A percentile compares a stretch with the other conserved stretches of the same genome.
Conservation (phyloP, 2,329 filamentous ascomycete genomes). For the Colletotrichum simmondsii region DNA sequence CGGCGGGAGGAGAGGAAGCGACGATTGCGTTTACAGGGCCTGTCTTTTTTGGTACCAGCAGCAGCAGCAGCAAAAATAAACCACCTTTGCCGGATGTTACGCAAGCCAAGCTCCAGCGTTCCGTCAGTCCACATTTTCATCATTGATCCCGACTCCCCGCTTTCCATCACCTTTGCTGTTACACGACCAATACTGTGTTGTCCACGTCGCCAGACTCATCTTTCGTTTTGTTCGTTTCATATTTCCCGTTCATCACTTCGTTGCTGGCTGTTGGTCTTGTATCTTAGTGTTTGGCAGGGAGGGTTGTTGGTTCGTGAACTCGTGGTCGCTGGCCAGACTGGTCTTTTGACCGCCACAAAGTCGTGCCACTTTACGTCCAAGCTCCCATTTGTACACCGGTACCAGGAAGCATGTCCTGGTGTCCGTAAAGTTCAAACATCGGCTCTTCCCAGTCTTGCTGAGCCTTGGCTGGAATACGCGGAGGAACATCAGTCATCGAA, state of each 20-base stretch:
- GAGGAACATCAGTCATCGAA: constrained; percentile 1
- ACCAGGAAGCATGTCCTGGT: neutral
- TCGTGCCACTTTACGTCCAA: neutral
- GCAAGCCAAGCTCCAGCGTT: constrained; percentile 30
- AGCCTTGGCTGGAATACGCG: neutral
- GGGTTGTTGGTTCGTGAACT: neutral
- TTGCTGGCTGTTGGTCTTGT: neutral
- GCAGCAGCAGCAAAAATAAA: constrained; percentile 2
- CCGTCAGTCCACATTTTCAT: constrained; percentile 22
- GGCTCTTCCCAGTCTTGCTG: neutral
- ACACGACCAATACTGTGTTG: neutral
- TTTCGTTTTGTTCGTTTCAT: neutral
- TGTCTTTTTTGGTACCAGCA: neutral
- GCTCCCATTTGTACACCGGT: neutral
- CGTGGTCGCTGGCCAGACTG: neutral
- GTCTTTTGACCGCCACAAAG: neutral
- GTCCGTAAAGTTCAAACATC: neutral
- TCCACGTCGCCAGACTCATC: too few relatives aligned
- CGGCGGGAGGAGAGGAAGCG: neutral
- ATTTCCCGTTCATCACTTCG: neutral
- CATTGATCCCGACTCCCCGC: neutral
- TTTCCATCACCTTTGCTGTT: neutral
- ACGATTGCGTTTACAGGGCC: constrained; percentile 14
- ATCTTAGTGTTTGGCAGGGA: neutral
- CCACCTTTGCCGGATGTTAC: constrained; percentile 25